Evolutionary conservation across 345 rosid species (phyloP).

Genomic region (Lepidium aucheri): DNA sequence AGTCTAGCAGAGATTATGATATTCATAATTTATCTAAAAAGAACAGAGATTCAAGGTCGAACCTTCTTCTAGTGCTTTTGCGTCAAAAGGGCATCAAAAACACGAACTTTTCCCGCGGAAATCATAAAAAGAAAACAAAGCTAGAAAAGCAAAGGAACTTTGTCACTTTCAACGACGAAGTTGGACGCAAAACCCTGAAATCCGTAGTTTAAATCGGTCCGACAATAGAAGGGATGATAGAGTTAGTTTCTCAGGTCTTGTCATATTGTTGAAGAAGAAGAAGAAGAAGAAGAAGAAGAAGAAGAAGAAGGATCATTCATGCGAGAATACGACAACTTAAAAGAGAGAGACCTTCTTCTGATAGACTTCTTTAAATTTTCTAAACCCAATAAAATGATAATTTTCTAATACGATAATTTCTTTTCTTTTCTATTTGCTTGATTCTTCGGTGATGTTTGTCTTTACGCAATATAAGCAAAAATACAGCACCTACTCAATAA

Average conservation of each 20-base stretch:
- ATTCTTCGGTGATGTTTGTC: slow-evolving; percentile 15
- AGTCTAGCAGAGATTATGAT: background rate
- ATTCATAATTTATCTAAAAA: background rate
- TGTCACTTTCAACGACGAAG: slow-evolving; percentile 6
- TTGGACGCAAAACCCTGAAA: background rate
- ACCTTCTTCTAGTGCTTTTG: slow-evolving; percentile 10
- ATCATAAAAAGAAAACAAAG: background rate
- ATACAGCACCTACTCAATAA: background rate
- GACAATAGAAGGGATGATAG: background rate
- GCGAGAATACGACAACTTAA: slow-evolving; percentile 19
- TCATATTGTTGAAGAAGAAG: slow-evolving; percentile 11
- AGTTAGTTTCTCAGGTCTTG: background rate
- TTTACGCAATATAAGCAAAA: background rate
- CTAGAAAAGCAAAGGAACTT: background rate
- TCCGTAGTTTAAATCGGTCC: background rate
- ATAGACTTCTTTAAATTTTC: background rate
- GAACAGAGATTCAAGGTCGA: background rate
- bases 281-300: slow-evolving; percentile 16
- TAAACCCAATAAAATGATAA: background rate
- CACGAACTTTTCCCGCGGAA: slow-evolving; percentile 18
- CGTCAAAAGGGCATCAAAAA: background rate
- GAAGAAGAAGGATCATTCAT: slow-evolving; percentile 15
- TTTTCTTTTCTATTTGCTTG: background rate
- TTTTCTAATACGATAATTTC: background rate
- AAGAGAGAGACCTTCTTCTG: slow-evolving; percentile 7